phyloP scores from a whole-genome alignment of 805 yeast species.

The Ogataea degrootiae region DNA sequence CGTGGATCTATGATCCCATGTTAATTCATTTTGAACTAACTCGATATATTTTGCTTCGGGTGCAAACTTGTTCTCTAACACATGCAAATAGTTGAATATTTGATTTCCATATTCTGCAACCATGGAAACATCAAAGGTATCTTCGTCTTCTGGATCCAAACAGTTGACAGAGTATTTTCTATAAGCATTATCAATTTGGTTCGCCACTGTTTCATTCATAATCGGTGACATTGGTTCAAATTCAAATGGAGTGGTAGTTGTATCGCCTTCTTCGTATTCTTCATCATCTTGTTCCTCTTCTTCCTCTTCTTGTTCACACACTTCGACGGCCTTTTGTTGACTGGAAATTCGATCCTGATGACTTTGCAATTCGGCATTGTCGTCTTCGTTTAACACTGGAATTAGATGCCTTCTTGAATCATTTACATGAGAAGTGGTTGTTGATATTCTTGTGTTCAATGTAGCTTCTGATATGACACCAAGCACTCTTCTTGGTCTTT shows the following conservation, averaged over 20 bases:
- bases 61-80: constrained; percentile 63
- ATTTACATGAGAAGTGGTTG: neutral
- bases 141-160: constrained; percentile 75
- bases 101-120: constrained; percentile 88
- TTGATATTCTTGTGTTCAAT: constrained; percentile 14
- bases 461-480: constrained; percentile 26
- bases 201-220: constrained; percentile 42
- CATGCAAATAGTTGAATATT: constrained; percentile 74
- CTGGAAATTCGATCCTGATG: constrained; percentile 1
- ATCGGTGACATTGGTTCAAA: constrained; percentile 56
- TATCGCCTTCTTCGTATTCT: neutral
- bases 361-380: neutral
- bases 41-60: constrained; percentile 76
- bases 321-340: neutral
- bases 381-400: neutral
- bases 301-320: constrained; percentile 8
- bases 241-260: constrained; percentile 6
- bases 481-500: constrained; percentile 21
- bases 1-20: constrained; percentile 71
- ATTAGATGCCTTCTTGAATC: neutral
- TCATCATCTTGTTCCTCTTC: constrained; percentile 17
- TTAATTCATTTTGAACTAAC: constrained; percentile 66
- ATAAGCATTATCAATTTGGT: constrained; percentile 49
- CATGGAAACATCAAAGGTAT: constrained; percentile 82
- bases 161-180: constrained; percentile 43